Evolutionary conservation across 495 filamentous ascomycete genomes (phyloP).

Genomic region (Bombardia bombarda): DNA sequence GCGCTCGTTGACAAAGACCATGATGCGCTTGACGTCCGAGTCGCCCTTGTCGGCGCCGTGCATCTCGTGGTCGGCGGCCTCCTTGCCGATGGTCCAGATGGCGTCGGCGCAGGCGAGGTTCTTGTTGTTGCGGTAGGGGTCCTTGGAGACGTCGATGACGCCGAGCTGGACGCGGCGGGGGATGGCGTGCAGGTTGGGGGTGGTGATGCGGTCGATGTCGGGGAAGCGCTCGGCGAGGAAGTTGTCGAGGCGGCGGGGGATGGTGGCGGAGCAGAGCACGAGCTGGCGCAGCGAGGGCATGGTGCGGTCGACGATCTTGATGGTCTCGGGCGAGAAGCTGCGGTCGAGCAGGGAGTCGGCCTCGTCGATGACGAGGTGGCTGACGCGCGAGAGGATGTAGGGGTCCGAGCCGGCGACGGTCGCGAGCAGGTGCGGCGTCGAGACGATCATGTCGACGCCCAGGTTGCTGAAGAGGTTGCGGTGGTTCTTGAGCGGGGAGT

Average conservation of each 20-base stretch:
- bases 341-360: slow-evolving; percentile 93
- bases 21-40: slow-evolving; percentile 69
- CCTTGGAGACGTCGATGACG: slow-evolving; percentile 81
- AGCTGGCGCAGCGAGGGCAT: slow-evolving; percentile 75
- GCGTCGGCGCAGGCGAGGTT: slow-evolving; percentile 86
- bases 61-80: slow-evolving; percentile 49
- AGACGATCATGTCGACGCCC: slow-evolving; percentile 79
- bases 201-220: slow-evolving; percentile 73
- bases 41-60: slow-evolving; percentile 22
- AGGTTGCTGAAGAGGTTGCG: slow-evolving; percentile 69
- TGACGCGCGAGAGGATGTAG: slow-evolving; percentile 79
- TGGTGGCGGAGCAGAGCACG: slow-evolving; percentile 95
- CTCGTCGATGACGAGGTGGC: slow-evolving; percentile 84
- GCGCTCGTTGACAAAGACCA: slow-evolving; percentile 97
- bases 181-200: slow-evolving; percentile 91
- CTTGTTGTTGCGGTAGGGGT: slow-evolving; percentile 87
- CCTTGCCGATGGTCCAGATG: slow-evolving; percentile 87
- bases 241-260: slow-evolving; percentile 77
- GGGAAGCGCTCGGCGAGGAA: slow-evolving; percentile 77
- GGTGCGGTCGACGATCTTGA: slow-evolving; percentile 66
- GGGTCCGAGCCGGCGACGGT: slow-evolving; percentile 81
- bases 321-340: slow-evolving; percentile 77
- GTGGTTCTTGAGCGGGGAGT: slow-evolving; percentile 72
- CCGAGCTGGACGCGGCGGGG: slow-evolving; percentile 89
- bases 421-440: slow-evolving; percentile 81